These are phyloP conservation scores for Stemphylium vesicarium DNA, from an alignment of 2,329 filamentous ascomycete genomes.

Conservation along the genomic window DNA sequence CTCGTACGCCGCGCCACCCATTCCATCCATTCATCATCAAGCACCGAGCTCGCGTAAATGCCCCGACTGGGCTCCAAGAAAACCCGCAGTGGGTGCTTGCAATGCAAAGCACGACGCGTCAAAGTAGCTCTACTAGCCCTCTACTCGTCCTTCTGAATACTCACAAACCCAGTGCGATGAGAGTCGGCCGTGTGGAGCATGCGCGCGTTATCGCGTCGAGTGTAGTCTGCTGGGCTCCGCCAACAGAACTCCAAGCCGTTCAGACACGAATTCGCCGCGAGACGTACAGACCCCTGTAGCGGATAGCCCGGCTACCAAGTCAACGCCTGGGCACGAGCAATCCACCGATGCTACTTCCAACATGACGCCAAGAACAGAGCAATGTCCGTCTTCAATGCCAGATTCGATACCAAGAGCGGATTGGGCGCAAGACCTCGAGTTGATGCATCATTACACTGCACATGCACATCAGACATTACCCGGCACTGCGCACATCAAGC, in stretches of 20 bases:
- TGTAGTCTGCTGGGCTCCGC: slow-evolving; percentile 33
- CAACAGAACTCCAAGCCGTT: not conserved
- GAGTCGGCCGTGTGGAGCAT: slow-evolving; percentile 36
- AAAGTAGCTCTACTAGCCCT: slow-evolving; percentile 23
- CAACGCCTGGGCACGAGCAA: slow-evolving; percentile 2
- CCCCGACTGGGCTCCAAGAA: slow-evolving; percentile 13
- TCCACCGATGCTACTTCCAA: not conserved
- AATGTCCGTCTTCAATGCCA: not conserved
- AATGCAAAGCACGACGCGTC: slow-evolving; percentile 37
- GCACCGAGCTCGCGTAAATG: slow-evolving; percentile 1
- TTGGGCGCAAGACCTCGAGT: slow-evolving; percentile 38
- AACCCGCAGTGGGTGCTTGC: slow-evolving; percentile 30
- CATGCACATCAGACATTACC: slow-evolving; percentile 31
- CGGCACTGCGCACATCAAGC: slow-evolving; percentile 28
- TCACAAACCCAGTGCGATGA: slow-evolving; percentile 38
- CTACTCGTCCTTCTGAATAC: not conserved
- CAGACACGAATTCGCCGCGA: not conserved
- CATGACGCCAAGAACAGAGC: not conserved
- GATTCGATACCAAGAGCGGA: slow-evolving; percentile 1
- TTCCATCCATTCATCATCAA: not conserved
- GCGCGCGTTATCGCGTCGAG: slow-evolving; percentile 34
- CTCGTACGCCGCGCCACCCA: not conserved
- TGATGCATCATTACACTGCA: slow-evolving; percentile 41
- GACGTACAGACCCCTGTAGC: not conserved
- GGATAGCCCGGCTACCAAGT: not conserved